Base-by-base conservation (phyloP, 805 yeast genomes). In the Candida hungchunana region DNA sequence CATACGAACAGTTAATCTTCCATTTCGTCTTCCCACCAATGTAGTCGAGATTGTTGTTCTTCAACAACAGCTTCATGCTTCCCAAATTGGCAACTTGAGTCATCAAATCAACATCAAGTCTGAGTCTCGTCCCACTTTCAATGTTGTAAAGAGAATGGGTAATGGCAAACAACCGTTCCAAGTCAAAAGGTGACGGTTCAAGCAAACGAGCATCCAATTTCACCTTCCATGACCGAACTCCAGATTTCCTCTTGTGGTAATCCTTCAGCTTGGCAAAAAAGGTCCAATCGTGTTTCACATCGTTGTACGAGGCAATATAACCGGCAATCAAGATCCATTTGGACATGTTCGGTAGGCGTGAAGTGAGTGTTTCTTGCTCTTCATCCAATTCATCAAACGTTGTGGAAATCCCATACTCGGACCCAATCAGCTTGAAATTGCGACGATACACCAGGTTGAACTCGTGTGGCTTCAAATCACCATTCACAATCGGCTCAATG, bases 111-210 rank as follows among this genome's bases (percentile, higher is more conserved):
- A 66, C 56, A 34, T 60, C 56, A 20, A 61, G 47, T 1, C 41
- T 28, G 7, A 63, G 29, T 6, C 39, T 62, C 48, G 26, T 55
- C 10, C 51, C 68, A 51, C 46, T 58, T 18, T 53, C 69, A 48
- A 48, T 68, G 16, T 66, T 71, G 50, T 74, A 76, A 11, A 88
- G 75, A 0, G 94, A 79, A 28, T 82, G 81, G 24, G 83, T 66
- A 17, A 89, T 84, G 0, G 96, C 95, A 40, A 84, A 60, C 54
- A 86, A 53, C 39, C 97, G 67, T 55, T 89, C 96, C 30, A 87
- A 55, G 23, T 80, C 84, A 57, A 88, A 88, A 21, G 76, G 61
- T 19, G 80, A 76, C 0, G 95, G 83, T n/a, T 80, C 76, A 27
- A 83, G 60, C 40, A 80, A 67, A 24, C 85, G 66, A 3, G 79